These are phyloP conservation scores for Russula lepida DNA, from an alignment of 768 basidiomycete species.

Conservation along the genomic window DNA sequence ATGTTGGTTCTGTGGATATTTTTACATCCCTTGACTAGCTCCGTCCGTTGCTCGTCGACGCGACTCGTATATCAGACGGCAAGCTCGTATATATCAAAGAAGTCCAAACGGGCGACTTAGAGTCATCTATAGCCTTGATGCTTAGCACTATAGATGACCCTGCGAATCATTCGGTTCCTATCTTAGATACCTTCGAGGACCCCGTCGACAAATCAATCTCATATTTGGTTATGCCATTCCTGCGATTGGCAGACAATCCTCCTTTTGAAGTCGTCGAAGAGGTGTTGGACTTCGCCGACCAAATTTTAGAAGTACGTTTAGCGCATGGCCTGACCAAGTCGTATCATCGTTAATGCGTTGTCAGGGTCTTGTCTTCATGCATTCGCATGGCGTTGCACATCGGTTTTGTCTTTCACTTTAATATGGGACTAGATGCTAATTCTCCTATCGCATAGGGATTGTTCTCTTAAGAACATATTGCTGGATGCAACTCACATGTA, in stretches of 20 bases:
- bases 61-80: no score
- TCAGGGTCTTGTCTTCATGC: slow-evolving; percentile 19
- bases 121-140: slow-evolving; percentile 17
- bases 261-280: neutral
- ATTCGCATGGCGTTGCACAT: slow-evolving; percentile 15
- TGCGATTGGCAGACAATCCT: neutral
- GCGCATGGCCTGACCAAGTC: neutral
- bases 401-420: neutral
- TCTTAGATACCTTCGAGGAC: slow-evolving; percentile 14
- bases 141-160: slow-evolving; percentile 1
- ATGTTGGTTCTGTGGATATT: neutral
- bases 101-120: slow-evolving; percentile 10
- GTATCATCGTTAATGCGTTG: neutral
- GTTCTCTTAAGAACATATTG: neutral
- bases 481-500: slow-evolving; percentile 15
- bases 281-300: slow-evolving; percentile 14
- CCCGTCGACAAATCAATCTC: neutral
- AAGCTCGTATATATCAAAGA: slow-evolving; percentile 28
- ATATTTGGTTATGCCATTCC: slow-evolving; percentile 17
- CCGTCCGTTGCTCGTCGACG: slow-evolving; percentile 21
- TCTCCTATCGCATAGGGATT: neutral
- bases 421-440: neutral
- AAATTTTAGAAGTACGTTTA: slow-evolving; percentile 8
- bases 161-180: slow-evolving; percentile 13
- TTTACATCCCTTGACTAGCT: neutral